phyloP scores from a whole-genome alignment of 129 eudicot genomes.

The Arctium lappa region DNA sequence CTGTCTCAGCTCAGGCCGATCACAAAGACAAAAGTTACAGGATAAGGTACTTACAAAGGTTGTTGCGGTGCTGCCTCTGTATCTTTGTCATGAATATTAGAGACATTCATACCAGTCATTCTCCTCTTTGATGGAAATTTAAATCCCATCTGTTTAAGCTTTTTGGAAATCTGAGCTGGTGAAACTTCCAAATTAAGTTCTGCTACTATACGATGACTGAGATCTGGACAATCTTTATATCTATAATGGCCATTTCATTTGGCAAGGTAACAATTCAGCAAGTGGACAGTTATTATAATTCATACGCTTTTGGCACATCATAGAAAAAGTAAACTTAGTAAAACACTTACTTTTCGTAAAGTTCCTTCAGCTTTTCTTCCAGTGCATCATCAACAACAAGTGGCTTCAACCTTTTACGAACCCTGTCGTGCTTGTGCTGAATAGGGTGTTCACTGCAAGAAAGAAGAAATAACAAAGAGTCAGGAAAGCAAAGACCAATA shows the following conservation, averaged over 20 bases:
- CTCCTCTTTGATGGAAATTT: slow-evolving; percentile 50
- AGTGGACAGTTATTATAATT: slow-evolving; percentile 2
- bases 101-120: slow-evolving; percentile 12
- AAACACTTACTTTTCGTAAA: slow-evolving; percentile 64
- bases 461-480: slow-evolving; percentile 19
- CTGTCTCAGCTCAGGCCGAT: neutral
- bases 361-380: slow-evolving; percentile 53
- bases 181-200: slow-evolving; percentile 58
- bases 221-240: slow-evolving; percentile 56
- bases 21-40: slow-evolving; percentile 1
- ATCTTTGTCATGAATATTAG: slow-evolving; percentile 13
- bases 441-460: slow-evolving; percentile 45
- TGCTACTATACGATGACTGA: slow-evolving; percentile 60
- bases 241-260: slow-evolving; percentile 37
- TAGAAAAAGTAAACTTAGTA: neutral
- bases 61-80: slow-evolving; percentile 35
- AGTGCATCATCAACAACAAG: slow-evolving; percentile 50
- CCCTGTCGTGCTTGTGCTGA: slow-evolving; percentile 36
- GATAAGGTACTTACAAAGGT: slow-evolving; percentile 52
- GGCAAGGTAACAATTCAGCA: slow-evolving; percentile 10
- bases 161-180: slow-evolving; percentile 52
- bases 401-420: slow-evolving; percentile 45
- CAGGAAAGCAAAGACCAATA: slow-evolving; percentile 7
- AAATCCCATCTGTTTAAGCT: slow-evolving; percentile 65
- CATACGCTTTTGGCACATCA: neutral